Base-by-base conservation (phyloP, 169 alveolate species). In the Cryptosporidium bovis region DNA sequence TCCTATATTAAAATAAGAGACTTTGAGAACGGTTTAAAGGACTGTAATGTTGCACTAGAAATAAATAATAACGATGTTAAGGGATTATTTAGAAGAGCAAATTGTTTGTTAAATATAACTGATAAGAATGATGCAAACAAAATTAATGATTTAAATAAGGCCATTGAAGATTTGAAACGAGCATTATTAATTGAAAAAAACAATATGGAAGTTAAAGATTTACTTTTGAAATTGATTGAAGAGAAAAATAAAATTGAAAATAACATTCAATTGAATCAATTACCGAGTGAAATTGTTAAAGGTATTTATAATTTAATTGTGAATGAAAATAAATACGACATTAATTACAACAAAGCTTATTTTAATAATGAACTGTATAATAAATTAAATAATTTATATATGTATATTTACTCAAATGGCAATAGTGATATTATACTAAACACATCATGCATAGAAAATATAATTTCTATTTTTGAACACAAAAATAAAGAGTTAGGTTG, bases 31-130 rank as follows among this genome's bases (percentile, higher is more conserved):
- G 67, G 68, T 33, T 33, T 71, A 18, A 24, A 33, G 24, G 84
- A 71, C 31, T 53, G 58, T 33, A 71, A 71, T 24, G 29, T 20
- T 10, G 69, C 29, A n/a, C 24, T 71, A 33, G n/a, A 16, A 31
- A 51, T 51, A 20, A 66, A 71, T 29, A 18, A 53, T 53, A 33
- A 29, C 29, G 56, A 71, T 31, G 44, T 71, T 6, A 71, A 71
- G 31, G 84, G 66, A 12, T 0, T 71, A 34, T 71, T 33, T 18
- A 51, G 84, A 53, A 71, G 66, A 71, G 84, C 84, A 12, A 51
- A 46, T 20, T 71, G 84, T 34, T 33, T 71, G 27, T 24, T 31
- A 29, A 56, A 71, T 10, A 6, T 55, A 33, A 31, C 16, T 16
- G 27, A 31, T 20, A 40, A 6, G 10, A 1, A 40, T 40, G 48